Base-by-base conservation (phyloP, 768 basidiomycete species). In the Leucocoprinus leucothites region DNA sequence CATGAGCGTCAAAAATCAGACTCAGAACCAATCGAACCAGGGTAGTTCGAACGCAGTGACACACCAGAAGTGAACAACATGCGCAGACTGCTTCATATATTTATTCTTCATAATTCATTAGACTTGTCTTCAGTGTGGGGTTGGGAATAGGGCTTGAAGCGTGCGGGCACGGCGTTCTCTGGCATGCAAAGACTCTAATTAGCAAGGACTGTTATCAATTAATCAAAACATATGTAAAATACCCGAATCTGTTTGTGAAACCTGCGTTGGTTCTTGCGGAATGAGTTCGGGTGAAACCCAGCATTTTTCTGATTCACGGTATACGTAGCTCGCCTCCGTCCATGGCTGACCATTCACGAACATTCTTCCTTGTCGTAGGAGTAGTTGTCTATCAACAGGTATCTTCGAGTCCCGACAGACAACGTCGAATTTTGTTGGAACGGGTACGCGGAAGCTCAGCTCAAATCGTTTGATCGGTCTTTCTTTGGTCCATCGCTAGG, bases 371-470 rank as follows among this genome's bases (percentile, higher is more conserved):
- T 69, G 14, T n/a, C 34, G 44, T 3, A 69, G 60, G 40, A 74
- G n/a, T n/a, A n/a, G 71, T 41, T 63, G 51, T 8, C 65, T 50
- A 36, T 70, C 67, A 6, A 85, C 25, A 1, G 68, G 61, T 16
- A 88, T 77, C 0, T 69, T 71, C 3, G 75, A 63, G 43, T 80
- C 73, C 1, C 60, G 57, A 65, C 86, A 87, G 9, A 82, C 64
- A 28, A 68, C 69, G 2, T 75, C 57, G 58, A 87, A 89, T 56
- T 85, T 82, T 22, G 53, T 51, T 1, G 86, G 85, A 26, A 86
- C 63, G 9, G 86, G 86, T 2, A 85, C 80, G 41, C 72, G 67
- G n/a, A 87, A 64, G 9, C 75, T 74, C 2, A 88, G 69, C 24
- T 74, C 74, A 62, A 82, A 74, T 13, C 77, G 77, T 58, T 80